Conservation (phyloP, 208 protist species). For the Crithidia acanthocephali region DNA sequence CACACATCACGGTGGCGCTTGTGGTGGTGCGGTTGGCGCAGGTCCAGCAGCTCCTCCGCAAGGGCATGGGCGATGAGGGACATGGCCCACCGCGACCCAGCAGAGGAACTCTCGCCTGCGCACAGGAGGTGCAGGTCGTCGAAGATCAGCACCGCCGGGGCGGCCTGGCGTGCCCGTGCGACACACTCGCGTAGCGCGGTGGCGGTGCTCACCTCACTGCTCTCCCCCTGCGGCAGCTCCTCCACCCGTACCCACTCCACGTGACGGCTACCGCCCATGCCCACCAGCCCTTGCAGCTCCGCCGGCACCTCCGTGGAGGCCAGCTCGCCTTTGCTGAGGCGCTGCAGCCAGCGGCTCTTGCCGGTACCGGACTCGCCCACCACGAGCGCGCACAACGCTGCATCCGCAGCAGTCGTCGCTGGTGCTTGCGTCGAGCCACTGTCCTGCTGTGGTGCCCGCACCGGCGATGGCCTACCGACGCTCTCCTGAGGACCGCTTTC, state of each 20-base stretch:
- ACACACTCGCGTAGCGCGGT: slow-evolving; percentile 94
- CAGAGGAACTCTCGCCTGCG: slow-evolving; percentile 27
- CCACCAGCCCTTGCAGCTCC: background rate
- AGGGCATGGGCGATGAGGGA: slow-evolving; percentile 39
- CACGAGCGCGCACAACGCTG: slow-evolving; percentile 32
- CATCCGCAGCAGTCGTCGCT: background rate
- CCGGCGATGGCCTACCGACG: too few relatives aligned
- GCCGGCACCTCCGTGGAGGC: background rate
- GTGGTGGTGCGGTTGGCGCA: slow-evolving; percentile 9
- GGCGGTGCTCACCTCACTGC: slow-evolving; percentile 73
- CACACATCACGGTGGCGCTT: slow-evolving; percentile 18
- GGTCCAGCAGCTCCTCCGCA: slow-evolving; percentile 45
- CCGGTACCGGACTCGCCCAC: slow-evolving; percentile 55
- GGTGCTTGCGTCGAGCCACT: background rate
- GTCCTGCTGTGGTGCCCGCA: too few relatives aligned
- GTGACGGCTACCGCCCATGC: background rate
- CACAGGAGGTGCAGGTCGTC: slow-evolving; percentile 70
- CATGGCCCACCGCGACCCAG: slow-evolving; percentile 52
- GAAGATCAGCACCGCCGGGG: slow-evolving; percentile 77
- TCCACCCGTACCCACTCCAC: slow-evolving; percentile 44
- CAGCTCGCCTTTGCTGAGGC: slow-evolving; percentile 2
- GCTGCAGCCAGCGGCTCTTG: slow-evolving; percentile 40
- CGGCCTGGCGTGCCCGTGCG: slow-evolving; percentile 68
- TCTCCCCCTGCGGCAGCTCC: slow-evolving; percentile 46
- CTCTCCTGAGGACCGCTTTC: too few relatives aligned